Base-by-base conservation (phyloP, 805 yeast species). In the Saccharomyces mikatae region DNA sequence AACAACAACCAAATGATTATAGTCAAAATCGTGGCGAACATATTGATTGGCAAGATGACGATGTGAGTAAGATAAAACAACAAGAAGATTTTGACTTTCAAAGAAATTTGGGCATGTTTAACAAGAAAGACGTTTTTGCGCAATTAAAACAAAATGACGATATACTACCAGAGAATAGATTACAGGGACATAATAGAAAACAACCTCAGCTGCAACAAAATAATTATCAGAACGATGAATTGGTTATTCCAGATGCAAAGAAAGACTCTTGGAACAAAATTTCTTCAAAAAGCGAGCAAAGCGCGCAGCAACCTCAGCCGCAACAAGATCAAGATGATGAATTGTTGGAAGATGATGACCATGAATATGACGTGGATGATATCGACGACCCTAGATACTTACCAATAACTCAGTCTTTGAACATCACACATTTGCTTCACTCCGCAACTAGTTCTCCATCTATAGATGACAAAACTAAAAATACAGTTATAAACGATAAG, bases 51-150 rank as follows among this genome's bases (percentile, higher is more conserved):
- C 66, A 65, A 48, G 77, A 74, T 52, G 81, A 76, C 46, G 80
- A 78, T 54, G 76, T 81, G 31, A 60, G 71, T 54, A 71, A 74
- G 56, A 77, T 80, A 66, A 76, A 80, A 59, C 58, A 70, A 21
- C 67, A 76, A 53, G 77, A 74, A 24, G 97, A 89, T 58, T 91
- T 91, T 70, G 97, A 91, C 68, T 91, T 91, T 69, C 88, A 82
- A 53, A 84, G 88, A 13, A 88, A 87, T 65, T 76, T 91, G 58
- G 84, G 84, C 26, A 82, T 83, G 75, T 91, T 91, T 64, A 94
- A 91, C 68, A 91, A 91, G 68, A 74, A 77, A 55, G 76, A 83
- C 5, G 92, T 90, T 3, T 86, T 91, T 68, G 87, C 86, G 50
- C 89, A 89, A 65, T 78, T 91, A 63, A 82, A 81, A 51, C 76